Conservation (phyloP, 2,329 filamentous ascomycete species). For the Clarireedia sp. region DNA sequence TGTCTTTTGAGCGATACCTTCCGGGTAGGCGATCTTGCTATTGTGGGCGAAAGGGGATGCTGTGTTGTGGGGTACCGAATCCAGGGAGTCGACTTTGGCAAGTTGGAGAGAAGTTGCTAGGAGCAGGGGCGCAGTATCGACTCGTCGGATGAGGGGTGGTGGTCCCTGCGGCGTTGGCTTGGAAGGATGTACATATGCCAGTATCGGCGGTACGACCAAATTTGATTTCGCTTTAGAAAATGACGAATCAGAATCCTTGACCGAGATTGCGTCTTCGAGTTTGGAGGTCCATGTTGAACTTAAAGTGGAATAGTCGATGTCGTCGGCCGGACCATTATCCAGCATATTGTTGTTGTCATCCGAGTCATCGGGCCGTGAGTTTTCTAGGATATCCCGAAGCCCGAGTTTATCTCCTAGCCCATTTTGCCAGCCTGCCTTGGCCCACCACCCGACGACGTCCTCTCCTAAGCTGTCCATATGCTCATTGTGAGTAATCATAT, state of each 20-base stretch:
- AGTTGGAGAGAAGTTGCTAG: conserved; percentile 76
- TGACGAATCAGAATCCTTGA: not conserved
- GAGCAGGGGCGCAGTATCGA: conserved; percentile 78
- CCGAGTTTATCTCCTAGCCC: conserved; percentile 72
- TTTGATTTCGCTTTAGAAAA: conserved; percentile 15
- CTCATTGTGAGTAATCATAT: conserved; percentile 73
- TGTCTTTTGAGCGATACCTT: conserved; percentile 70
- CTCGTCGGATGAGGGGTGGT: conserved; percentile 68
- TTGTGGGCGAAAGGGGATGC: conserved; percentile 69
- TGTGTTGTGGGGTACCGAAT: conserved; percentile 49
- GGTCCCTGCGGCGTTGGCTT: conserved; percentile 32
- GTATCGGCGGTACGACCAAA: conserved; percentile 59
- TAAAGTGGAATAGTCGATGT: conserved; percentile 23
- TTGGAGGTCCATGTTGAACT: conserved; percentile 29
- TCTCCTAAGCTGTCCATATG: conserved; percentile 82
- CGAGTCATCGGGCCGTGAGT: conserved; percentile 33
- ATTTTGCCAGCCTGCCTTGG: conserved; percentile 85
- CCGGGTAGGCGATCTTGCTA: conserved; percentile 74
- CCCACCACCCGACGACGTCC: conserved; percentile 91
- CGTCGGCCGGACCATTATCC: conserved; percentile 23
- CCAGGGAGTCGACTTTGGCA: conserved; percentile 70
- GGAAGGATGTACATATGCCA: conserved; percentile 71
- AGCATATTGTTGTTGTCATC: conserved; percentile 22
- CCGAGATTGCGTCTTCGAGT: conserved; percentile 4
- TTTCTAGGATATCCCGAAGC: conserved; percentile 57